Conservation (phyloP, 352 stramenopile genomes). For the Plasmopara viticola region DNA sequence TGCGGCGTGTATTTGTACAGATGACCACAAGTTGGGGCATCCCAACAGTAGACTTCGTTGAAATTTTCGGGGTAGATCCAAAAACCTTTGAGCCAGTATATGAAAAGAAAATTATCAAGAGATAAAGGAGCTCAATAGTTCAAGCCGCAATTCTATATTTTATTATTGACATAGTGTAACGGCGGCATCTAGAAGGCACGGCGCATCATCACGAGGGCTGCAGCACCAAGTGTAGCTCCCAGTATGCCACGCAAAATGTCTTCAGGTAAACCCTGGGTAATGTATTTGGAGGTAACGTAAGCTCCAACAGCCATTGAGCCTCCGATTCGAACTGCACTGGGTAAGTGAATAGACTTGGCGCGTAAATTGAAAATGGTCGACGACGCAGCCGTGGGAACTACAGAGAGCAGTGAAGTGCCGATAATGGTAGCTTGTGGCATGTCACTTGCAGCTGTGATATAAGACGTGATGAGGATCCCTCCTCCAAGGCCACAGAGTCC, state of each 20-base stretch:
- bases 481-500: constrained; percentile 75
- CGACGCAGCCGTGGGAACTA: constrained; percentile 72
- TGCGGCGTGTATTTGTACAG: constrained; percentile 78
- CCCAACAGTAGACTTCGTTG: constrained; percentile 74
- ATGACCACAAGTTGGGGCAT: constrained; percentile 81
- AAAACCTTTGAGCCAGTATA: constrained; percentile 56
- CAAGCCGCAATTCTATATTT: background rate
- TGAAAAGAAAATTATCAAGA: constrained; percentile 84
- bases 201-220: constrained; percentile 76
- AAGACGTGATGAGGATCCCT: constrained; percentile 82
- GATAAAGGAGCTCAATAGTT: constrained; percentile 11
- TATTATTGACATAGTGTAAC: too few relatives aligned
- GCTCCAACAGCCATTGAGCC: constrained; percentile 54
- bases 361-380: constrained; percentile 79
- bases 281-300: constrained; percentile 78
- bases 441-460: constrained; percentile 79
- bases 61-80: constrained; percentile 74
- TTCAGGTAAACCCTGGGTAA: constrained; percentile 73
- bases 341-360: constrained; percentile 73
- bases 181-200: constrained; percentile 42
- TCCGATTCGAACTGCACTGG: constrained; percentile 58
- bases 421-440: constrained; percentile 83
- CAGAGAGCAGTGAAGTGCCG: constrained; percentile 74
- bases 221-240: constrained; percentile 56
- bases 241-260: constrained; percentile 69